phyloP scores from a whole-genome alignment of 1,139 yeast species.

The Wickerhamiella pararugosa region DNA sequence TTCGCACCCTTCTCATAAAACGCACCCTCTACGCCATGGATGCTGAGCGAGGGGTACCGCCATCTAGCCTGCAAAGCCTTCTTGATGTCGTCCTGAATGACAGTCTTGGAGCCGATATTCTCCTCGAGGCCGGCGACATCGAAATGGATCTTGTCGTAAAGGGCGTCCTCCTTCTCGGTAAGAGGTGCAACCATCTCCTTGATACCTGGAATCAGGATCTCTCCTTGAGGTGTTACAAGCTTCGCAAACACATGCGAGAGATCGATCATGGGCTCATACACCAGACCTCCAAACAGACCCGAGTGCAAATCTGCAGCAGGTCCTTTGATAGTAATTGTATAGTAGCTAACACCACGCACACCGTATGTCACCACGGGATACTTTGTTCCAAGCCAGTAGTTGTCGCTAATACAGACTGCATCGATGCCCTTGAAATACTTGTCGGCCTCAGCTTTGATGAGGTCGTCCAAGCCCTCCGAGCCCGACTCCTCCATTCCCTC shows the following conservation, averaged over 20 bases:
- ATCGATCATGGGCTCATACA: slow-evolving; percentile 97
- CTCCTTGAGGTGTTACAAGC: slow-evolving; percentile 61
- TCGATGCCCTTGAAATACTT: slow-evolving; percentile 74
- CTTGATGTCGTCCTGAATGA: slow-evolving; percentile 61
- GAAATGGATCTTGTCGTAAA: slow-evolving; percentile 78
- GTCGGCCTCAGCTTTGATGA: slow-evolving; percentile 65
- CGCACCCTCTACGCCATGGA: slow-evolving; percentile 97
- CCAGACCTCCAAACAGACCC: slow-evolving; percentile 93
- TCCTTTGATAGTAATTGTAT: slow-evolving; percentile 66
- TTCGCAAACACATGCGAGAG: slow-evolving; percentile 58
- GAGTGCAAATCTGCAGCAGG: slow-evolving; percentile 97
- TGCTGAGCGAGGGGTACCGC: slow-evolving; percentile 91
- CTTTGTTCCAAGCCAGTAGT: slow-evolving; percentile 95
- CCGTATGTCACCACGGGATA: slow-evolving; percentile 97
- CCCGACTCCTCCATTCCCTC: slow-evolving; percentile 99
- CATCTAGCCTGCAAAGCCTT: slow-evolving; percentile 87
- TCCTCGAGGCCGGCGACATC: slow-evolving; percentile 70
- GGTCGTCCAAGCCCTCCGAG: slow-evolving; percentile 73
- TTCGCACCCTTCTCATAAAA: slow-evolving; percentile 91
- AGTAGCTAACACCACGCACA: slow-evolving; percentile 90
- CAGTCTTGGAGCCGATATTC: slow-evolving; percentile 78
- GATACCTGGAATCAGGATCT: slow-evolving; percentile 75
- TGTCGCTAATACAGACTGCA: slow-evolving; percentile 91
- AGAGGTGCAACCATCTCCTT: slow-evolving; percentile 91
- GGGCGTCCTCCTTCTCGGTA: slow-evolving; percentile 55